phyloP scores from a whole-genome alignment of 1,284 basidiomycete species.

The Ceratobasidium sp. region DNA sequence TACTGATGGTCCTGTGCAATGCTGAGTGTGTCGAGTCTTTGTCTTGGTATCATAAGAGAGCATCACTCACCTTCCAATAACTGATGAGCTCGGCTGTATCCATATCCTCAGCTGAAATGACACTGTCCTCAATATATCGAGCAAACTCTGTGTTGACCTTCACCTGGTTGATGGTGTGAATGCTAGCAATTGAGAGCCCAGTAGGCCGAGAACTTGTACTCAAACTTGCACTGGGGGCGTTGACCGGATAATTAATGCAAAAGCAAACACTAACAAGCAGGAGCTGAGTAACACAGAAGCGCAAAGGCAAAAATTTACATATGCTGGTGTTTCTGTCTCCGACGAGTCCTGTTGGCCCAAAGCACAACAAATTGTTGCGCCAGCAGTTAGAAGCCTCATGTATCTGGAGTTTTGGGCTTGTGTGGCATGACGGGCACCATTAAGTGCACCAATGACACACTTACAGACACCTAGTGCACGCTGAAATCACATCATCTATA shows the following conservation, averaged over 20 bases:
- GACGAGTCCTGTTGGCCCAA: neutral
- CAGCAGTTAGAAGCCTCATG: neutral
- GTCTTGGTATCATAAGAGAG: no score
- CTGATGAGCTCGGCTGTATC: neutral
- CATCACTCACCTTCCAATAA: no score
- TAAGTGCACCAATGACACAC: no score
- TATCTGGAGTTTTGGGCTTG: slow-evolving; percentile 1
- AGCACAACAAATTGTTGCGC: neutral
- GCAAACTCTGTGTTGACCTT: neutral
- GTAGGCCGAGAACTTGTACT: neutral
- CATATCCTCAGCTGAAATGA: neutral
- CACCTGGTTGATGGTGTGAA: neutral
- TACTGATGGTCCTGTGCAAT: no score
- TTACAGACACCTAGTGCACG: neutral
- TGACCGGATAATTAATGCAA: no score
- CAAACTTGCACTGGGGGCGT: no score
- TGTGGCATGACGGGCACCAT: no score
- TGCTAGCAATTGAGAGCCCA: no score
- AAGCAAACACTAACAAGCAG: no score
- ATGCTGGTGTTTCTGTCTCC: neutral
- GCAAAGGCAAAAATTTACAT: neutral
- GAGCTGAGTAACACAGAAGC: neutral
- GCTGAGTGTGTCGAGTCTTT: no score
- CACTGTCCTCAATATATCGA: neutral
- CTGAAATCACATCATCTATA: no score